Conservation (phyloP, 228 moss, liverwort and hornwort species). For the Sphagnum magellanicum region DNA sequence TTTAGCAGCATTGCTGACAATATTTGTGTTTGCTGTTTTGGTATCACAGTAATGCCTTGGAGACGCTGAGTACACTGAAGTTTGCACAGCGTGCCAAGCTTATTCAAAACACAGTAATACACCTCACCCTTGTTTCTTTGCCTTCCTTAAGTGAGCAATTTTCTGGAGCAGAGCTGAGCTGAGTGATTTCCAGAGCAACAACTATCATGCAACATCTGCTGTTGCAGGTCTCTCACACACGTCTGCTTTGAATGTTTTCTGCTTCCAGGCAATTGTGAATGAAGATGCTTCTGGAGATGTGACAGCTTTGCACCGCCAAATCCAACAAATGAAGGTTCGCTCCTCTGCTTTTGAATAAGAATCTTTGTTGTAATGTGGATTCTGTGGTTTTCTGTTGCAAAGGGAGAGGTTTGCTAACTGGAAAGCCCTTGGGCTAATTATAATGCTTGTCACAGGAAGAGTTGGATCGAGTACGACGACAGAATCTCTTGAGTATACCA, state of each 20-base stretch:
- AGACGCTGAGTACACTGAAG: constrained; percentile 50
- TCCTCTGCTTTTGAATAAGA: not conserved
- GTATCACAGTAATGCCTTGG: constrained; percentile 25
- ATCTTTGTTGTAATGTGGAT: not conserved
- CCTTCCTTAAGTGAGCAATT: too few species aligned
- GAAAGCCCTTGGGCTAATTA: not conserved
- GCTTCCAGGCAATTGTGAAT: constrained; percentile 41
- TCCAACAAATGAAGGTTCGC: constrained; percentile 36
- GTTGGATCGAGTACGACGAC: constrained; percentile 55
- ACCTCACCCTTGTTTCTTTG: not conserved
- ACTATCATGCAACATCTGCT: too few species aligned
- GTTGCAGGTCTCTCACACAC: too few species aligned
- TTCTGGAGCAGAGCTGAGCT: not conserved
- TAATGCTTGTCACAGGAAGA: constrained; percentile 34
- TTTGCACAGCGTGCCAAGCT: constrained; percentile 59
- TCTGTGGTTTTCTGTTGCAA: not conserved
- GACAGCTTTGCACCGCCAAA: constrained; percentile 31
- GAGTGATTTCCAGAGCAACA: too few species aligned
- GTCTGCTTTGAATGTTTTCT: not conserved
- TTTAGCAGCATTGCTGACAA: not conserved
- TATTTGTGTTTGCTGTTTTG: not conserved
- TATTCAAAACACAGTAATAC: constrained; percentile 44
- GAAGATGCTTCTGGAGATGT: constrained; percentile 54
- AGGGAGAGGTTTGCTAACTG: not conserved
- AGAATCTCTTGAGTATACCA: constrained; percentile 40